A percentile compares a stretch with the other conserved stretches of the same genome.
Conservation (phyloP, 331 rosid species). For the Prunus yedoensis region DNA sequence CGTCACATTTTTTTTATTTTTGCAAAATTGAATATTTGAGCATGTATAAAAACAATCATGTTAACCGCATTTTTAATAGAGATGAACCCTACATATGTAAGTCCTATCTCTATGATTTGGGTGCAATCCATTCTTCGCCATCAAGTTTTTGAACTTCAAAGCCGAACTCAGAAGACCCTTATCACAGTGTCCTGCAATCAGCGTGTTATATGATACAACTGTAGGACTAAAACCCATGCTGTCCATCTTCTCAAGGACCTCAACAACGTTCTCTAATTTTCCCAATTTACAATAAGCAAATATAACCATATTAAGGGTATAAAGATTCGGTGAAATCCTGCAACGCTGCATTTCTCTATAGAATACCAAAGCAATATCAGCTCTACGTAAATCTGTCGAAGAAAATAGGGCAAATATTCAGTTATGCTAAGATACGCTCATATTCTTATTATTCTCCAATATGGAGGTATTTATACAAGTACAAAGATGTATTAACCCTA, state of each 20-base stretch:
- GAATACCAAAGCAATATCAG: constrained; percentile 52
- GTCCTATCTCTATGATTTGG: no score
- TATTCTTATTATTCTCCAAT: no score
- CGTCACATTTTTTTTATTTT: no score
- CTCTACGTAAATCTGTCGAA: constrained; percentile 53
- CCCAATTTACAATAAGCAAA: constrained; percentile 61
- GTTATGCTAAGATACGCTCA: no score
- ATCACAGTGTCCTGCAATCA: constrained; percentile 71
- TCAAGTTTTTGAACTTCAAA: constrained; percentile 49
- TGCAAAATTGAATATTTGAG: no score
- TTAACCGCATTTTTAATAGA: no score
- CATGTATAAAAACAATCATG: no score
- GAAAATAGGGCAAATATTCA: no score
- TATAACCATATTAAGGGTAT: constrained; percentile 73
- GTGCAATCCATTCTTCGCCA: constrained; percentile 54
- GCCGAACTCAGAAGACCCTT: constrained; percentile 63
- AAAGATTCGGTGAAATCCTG: constrained; percentile 57
- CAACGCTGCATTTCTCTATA: constrained; percentile 46
- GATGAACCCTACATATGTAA: no score
- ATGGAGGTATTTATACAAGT: no score
- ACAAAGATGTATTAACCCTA: no score
- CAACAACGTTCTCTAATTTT: constrained; percentile 51
- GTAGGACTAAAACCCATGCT: constrained; percentile 66
- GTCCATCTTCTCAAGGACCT: constrained; percentile 56
- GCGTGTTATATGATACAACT: constrained; percentile 56